Evolutionary conservation across 805 yeast species (phyloP), one percentile per base, ranked within the genome.

Genomic region (Saccharomycopsis oosterbeekiorum): DNA sequence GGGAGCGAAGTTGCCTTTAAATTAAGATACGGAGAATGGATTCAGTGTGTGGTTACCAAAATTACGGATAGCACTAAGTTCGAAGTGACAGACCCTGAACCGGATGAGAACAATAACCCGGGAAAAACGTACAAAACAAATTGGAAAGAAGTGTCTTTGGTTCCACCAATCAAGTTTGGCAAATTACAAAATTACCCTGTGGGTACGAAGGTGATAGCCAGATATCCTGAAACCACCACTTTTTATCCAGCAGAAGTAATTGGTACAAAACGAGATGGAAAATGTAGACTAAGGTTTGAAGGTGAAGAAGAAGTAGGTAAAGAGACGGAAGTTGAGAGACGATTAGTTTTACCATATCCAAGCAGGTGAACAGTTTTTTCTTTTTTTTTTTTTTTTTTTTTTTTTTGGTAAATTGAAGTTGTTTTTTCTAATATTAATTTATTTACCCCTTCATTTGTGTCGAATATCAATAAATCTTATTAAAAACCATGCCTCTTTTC

Each of bases 271-370:
- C 50, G 88, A 65, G 92, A 86, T 65, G 91, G 92, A 0, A 81
- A 79, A 12, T 93, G 96, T 65, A 75, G 90, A 65, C 76, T 94
- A 60, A 82, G 83, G 68, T 94, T 94, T 69, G 98, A 93, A 66
- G 99, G 98, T 10, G 99, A 94, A 71, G 99, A 94, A 70, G 99
- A 94, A 68, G 96, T 84, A 0, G 92, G 89, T 55, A 94, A 93
- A 70, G 97, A 93, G 70, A 94, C 97, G 0, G 96, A 91, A 68
- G 97, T 94, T 4, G 89, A 84, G 59, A 78, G 97, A 67, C 76
- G 91, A 60, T 78, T 88, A 60, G 99, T 94, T 2, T 76, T 94
- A 56, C 92, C 94, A 10, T 84, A 77, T 66, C 93, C 93, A 17
- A 47, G 17, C n/a, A 21, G 34, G 12, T 47, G 34, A 47, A 15